A percentile compares a stretch with the other conserved stretches of the same genome.
Conservation (phyloP, 306 rosid genomes). For the Ziziphus jujuba region DNA sequence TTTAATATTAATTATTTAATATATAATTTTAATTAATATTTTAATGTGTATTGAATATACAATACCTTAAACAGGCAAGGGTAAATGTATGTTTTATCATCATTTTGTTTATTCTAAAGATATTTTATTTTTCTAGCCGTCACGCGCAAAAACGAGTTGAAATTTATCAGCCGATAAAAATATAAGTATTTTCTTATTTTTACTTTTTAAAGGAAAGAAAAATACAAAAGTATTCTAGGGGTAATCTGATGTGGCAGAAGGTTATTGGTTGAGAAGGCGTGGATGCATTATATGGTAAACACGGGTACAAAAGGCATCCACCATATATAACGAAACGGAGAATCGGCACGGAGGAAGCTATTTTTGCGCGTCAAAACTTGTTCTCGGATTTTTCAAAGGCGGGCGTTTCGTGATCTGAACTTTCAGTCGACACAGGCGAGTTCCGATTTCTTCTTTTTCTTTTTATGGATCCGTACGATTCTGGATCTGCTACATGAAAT, state of each 20-base stretch:
- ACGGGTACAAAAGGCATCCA: no score
- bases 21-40: no score
- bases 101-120: no score
- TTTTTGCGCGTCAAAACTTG: background rate
- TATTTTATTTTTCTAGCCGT: no score
- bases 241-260: slow-evolving; percentile 10
- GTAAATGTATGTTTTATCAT: no score
- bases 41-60: no score
- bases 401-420: background rate
- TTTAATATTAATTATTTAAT: no score
- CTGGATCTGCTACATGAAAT: slow-evolving; percentile 16
- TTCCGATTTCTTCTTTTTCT: background rate
- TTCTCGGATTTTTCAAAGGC: background rate
- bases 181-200: no score
- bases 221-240: background rate
- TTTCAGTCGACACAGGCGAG: slow-evolving; percentile 31
- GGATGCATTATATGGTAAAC: background rate
- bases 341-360: background rate
- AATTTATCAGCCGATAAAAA: no score
- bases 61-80: no score
- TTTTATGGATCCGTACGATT: background rate
- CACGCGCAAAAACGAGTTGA: no score
- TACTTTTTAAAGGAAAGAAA: no score
- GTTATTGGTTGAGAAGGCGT: slow-evolving; percentile 22
- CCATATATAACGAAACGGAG: background rate